Evolutionary conservation across 495 filamentous ascomycete genomes (phyloP).

Genomic region (Aspergillus nidulans): DNA sequence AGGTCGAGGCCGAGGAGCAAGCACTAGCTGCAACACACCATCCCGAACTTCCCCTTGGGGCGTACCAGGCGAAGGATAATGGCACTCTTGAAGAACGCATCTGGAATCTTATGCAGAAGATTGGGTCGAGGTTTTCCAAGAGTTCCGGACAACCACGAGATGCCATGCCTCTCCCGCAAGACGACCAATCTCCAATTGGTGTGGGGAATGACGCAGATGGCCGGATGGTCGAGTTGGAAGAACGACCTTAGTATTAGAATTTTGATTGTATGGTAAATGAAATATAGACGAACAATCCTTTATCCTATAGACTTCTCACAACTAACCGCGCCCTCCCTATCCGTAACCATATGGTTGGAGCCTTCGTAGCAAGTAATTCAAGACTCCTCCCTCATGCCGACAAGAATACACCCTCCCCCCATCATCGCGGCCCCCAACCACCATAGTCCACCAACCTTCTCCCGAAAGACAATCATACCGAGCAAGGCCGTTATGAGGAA

Average conservation of each 20-base stretch:
- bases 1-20: slow-evolving; percentile 86
- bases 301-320: neutral
- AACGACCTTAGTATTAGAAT: slow-evolving; percentile 27
- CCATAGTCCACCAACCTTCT: slow-evolving; percentile 73
- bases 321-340: too few species aligned
- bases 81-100: slow-evolving; percentile 58
- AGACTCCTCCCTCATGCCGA: slow-evolving; percentile 65
- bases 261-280: neutral
- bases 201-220: slow-evolving; percentile 51
- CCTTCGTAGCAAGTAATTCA: too few species aligned
- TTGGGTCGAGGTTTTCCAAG: slow-evolving; percentile 53
- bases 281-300: slow-evolving; percentile 5
- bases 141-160: slow-evolving; percentile 24
- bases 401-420: slow-evolving; percentile 85
- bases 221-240: slow-evolving; percentile 59
- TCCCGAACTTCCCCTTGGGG: slow-evolving; percentile 39
- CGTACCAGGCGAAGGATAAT: slow-evolving; percentile 23
- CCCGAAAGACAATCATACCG: slow-evolving; percentile 68
- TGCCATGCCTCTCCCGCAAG: neutral
- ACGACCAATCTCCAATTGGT: neutral
- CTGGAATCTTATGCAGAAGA: slow-evolving; percentile 59
- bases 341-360: too few species aligned
- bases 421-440: slow-evolving; percentile 82
- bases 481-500: slow-evolving; percentile 89
- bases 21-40: slow-evolving; percentile 44